phyloP scores from a whole-genome alignment of 306 rosid species.

The Alnus glutinosa region DNA sequence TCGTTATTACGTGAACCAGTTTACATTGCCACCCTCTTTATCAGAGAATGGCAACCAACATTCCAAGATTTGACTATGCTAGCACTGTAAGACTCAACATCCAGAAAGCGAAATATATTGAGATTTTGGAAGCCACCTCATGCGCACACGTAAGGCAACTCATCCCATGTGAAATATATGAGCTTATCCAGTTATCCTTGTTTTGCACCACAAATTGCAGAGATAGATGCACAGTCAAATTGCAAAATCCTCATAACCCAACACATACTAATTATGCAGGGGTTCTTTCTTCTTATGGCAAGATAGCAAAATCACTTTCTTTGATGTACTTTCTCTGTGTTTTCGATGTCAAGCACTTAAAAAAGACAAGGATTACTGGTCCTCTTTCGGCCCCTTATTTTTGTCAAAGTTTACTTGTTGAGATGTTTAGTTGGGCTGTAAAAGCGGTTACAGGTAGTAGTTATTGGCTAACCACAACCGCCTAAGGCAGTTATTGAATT shows the following conservation, averaged over 20 bases:
- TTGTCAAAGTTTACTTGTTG: neutral
- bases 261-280: neutral
- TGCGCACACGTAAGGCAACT: neutral
- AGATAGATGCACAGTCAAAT: neutral
- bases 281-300: neutral
- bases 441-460: too few relatives aligned
- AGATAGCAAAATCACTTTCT: neutral
- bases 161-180: constrained; percentile 5
- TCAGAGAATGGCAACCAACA: neutral
- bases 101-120: neutral
- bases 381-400: constrained; percentile 1
- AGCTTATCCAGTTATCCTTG: neutral
- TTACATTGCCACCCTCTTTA: neutral
- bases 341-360: neutral
- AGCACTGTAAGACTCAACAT: neutral
- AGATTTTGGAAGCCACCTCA: constrained; percentile 8
- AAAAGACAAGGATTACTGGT: neutral
- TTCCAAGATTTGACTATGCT: constrained; percentile 10
- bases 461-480: too few relatives aligned
- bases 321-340: neutral
- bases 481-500: too few relatives aligned
- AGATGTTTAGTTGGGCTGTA: neutral
- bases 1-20: constrained; percentile 1
- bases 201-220: neutral
- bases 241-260: neutral